phyloP scores from a whole-genome alignment of 257 asterid genomes.

The Jaltomata sinuosa region DNA sequence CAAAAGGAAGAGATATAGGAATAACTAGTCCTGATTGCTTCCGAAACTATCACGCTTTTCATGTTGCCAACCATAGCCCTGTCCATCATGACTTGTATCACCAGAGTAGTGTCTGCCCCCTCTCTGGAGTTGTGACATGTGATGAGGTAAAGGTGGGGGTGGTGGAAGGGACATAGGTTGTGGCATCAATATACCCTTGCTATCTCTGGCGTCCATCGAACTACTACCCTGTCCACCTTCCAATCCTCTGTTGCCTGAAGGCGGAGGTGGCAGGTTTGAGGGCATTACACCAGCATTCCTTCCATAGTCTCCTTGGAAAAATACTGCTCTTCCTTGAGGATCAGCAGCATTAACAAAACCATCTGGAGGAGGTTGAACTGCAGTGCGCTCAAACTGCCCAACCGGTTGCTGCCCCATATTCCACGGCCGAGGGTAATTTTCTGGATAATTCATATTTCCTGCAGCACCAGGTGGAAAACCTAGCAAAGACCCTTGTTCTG shows the following conservation, averaged over 20 bases:
- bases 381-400: constrained; percentile 51
- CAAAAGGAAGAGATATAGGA: background rate
- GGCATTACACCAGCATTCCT: constrained; percentile 34
- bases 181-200: constrained; percentile 46
- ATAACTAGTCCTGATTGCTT: constrained; percentile 36
- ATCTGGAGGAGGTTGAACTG: constrained; percentile 36
- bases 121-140: constrained; percentile 33
- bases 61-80: constrained; percentile 62
- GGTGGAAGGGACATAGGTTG: constrained; percentile 53
- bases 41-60: constrained; percentile 47
- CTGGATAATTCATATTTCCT: constrained; percentile 50
- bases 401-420: constrained; percentile 41
- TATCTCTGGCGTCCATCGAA: constrained; percentile 40
- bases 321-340: constrained; percentile 23
- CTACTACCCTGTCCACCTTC: constrained; percentile 46
- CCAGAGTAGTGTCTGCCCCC: constrained; percentile 47
- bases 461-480: constrained; percentile 63
- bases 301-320: constrained; percentile 24
- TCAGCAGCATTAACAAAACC: constrained; percentile 16
- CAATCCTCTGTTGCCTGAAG: constrained; percentile 31
- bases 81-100: constrained; percentile 52
- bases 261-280: constrained; percentile 23
- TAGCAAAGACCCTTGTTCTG: constrained; percentile 55
- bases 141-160: constrained; percentile 49
- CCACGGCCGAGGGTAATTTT: constrained; percentile 69